Evolutionary conservation across 2,329 filamentous ascomycete genomes (phyloP).

Genomic region (Penicillium nordicum): DNA sequence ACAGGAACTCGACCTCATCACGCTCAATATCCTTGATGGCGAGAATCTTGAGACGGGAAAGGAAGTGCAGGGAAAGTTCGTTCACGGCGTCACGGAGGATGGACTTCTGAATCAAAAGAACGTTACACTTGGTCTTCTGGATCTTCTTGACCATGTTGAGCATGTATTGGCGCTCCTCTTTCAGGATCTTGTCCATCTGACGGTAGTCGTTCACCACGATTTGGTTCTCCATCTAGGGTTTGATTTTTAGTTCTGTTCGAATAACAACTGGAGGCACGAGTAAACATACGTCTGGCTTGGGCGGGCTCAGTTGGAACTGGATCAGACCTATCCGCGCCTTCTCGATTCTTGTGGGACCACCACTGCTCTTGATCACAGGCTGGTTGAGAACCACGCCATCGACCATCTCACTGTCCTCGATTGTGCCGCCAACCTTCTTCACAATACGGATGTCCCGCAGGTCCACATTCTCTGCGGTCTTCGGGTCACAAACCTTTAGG

Average conservation of each 20-base stretch:
- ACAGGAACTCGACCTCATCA: constrained; percentile 98
- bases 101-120: constrained; percentile 96
- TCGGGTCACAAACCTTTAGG: constrained; percentile 90
- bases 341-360: constrained; percentile 88
- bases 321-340: constrained; percentile 97
- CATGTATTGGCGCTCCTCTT: constrained; percentile 96
- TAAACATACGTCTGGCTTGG: constrained; percentile 81
- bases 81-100: constrained; percentile 97
- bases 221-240: constrained; percentile 88
- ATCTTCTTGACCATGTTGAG: constrained; percentile 99
- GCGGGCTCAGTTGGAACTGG: constrained; percentile 96
- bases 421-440: constrained; percentile 96
- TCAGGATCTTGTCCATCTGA: constrained; percentile 99
- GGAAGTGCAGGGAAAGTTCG: constrained; percentile 93
- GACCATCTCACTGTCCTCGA: constrained; percentile 96
- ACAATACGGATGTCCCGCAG: constrained; percentile 94
- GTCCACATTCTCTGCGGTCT: constrained; percentile 94
- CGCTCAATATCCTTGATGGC: constrained; percentile 97
- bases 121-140: constrained; percentile 99
- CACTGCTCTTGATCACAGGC: constrained; percentile 86
- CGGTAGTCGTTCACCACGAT: constrained; percentile 99
- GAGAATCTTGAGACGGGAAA: constrained; percentile 93
- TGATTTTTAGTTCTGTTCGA: constrained; percentile 17
- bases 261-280: neutral
- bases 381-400: constrained; percentile 92